phyloP scores from a whole-genome alignment of 768 basidiomycete species.

The Clitopilus passeckerianus region DNA sequence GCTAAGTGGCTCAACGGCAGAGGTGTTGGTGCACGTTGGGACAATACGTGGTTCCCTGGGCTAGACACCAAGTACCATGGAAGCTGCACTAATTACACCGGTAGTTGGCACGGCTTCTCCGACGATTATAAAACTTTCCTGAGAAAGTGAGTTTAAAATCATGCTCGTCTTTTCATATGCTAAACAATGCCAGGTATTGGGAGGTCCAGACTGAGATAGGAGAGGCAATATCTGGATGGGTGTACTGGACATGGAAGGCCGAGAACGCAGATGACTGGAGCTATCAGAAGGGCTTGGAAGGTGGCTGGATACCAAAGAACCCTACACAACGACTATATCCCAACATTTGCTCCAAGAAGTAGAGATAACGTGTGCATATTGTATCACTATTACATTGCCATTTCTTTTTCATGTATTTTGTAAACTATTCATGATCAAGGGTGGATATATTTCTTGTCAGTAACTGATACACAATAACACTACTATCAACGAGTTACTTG shows the following conservation, averaged over 20 bases:
- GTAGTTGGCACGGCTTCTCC: constrained; percentile 52
- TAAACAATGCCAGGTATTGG: constrained; percentile 49
- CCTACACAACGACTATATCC: constrained; percentile 64
- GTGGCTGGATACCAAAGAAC: constrained; percentile 75
- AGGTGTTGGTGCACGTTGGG: constrained; percentile 66
- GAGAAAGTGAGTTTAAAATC: constrained; percentile 39
- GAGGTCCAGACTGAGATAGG: constrained; percentile 76
- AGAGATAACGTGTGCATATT: background rate
- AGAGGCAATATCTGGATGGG: constrained; percentile 68
- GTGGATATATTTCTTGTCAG: too few species aligned
- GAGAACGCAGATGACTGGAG: constrained; percentile 76
- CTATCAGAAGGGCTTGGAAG: constrained; percentile 67
- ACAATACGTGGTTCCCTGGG: constrained; percentile 42
- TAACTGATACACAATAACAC: too few species aligned
- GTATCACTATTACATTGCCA: background rate
- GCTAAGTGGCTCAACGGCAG: constrained; percentile 78
- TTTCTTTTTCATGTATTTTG: background rate
- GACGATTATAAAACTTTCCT: constrained; percentile 58
- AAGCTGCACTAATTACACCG: constrained; percentile 59
- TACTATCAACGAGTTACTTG: too few species aligned
- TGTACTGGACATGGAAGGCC: constrained; percentile 78
- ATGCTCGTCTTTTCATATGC: background rate
- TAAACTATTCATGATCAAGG: too few species aligned
- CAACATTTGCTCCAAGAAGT: background rate
- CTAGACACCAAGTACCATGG: constrained; percentile 47